phyloP scores from a whole-genome alignment of 1,284 basidiomycete genomes.

The Sporisorium graminicola region DNA sequence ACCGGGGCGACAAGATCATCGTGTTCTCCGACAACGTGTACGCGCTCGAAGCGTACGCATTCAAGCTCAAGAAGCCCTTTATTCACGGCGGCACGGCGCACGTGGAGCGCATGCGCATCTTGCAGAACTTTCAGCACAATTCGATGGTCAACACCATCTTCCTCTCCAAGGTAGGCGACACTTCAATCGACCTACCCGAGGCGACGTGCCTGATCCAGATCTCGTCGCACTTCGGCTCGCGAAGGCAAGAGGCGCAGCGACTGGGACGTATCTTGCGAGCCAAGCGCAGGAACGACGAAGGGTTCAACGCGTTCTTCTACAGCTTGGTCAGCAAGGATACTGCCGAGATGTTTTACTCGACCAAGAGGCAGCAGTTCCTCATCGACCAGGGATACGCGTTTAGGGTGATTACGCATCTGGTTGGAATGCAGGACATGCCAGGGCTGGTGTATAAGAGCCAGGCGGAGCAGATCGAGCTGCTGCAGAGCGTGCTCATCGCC shows the following conservation, averaged over 20 bases:
- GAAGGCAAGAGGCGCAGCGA: conserved; percentile 96
- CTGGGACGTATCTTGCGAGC: conserved; percentile 93
- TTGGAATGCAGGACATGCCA: conserved; percentile 86
- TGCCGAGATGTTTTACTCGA: conserved; percentile 99
- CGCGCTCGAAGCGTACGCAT: conserved; percentile 96
- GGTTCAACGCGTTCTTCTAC: conserved; percentile 99
- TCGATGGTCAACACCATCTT: conserved; percentile 96
- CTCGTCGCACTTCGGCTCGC: conserved; percentile 98
- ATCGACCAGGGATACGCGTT: conserved; percentile 99
- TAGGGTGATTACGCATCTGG: conserved; percentile 98
- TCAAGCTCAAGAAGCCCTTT: conserved; percentile 91
- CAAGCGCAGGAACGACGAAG: conserved; percentile 97
- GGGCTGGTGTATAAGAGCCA: conserved; percentile 91
- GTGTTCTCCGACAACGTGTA: conserved; percentile 99
- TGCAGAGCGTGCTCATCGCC: conserved; percentile 88
- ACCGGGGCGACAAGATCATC: conserved; percentile 97
- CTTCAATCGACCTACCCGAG: conserved; percentile 98
- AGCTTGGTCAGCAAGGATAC: conserved; percentile 98
- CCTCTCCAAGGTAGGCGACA: conserved; percentile 98
- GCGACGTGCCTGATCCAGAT: conserved; percentile 99
- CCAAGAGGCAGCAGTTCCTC: conserved; percentile 97
- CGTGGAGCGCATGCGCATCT: conserved; percentile 92
- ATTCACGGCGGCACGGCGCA: conserved; percentile 98
- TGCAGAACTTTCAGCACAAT: conserved; percentile 96
- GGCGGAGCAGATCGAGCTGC: conserved; percentile 93